Evolutionary conservation across 768 basidiomycete genomes (phyloP).

Genomic region (Russula olivacea): DNA sequence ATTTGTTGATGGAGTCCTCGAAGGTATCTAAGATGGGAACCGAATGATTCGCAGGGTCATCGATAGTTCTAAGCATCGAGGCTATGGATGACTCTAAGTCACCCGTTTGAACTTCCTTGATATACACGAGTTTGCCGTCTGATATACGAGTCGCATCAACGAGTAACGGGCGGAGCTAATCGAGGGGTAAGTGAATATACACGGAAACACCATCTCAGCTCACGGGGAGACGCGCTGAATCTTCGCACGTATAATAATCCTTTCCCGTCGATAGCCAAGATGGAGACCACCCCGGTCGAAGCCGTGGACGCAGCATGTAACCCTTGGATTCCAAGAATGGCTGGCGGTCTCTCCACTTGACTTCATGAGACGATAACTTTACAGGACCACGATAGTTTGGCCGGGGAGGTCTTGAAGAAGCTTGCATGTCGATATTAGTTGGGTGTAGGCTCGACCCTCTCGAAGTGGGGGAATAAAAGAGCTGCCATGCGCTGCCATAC

Average conservation of each 20-base stretch:
- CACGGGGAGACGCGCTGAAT: constrained; percentile 5
- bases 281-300: background rate
- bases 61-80: background rate
- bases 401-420: background rate
- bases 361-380: too few species aligned
- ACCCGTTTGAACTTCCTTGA: constrained; percentile 29
- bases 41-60: constrained; percentile 17
- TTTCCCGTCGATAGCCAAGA: constrained; percentile 19
- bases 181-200: background rate
- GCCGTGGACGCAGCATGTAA: too few species aligned
- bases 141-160: constrained; percentile 20
- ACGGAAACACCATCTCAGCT: background rate
- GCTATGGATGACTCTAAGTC: constrained; percentile 24
- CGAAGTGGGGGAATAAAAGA: background rate
- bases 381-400: background rate
- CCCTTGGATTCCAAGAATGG: too few species aligned
- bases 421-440: background rate
- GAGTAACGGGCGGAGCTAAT: constrained; percentile 1
- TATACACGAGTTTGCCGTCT: constrained; percentile 29
- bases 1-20: background rate
- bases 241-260: background rate
- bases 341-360: too few species aligned
- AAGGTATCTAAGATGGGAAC: constrained; percentile 21
- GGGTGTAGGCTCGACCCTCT: background rate
- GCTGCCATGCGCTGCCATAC: too few species aligned